phyloP scores from a whole-genome alignment of 495 filamentous ascomycete species.

The Pyrenula aspistea region DNA sequence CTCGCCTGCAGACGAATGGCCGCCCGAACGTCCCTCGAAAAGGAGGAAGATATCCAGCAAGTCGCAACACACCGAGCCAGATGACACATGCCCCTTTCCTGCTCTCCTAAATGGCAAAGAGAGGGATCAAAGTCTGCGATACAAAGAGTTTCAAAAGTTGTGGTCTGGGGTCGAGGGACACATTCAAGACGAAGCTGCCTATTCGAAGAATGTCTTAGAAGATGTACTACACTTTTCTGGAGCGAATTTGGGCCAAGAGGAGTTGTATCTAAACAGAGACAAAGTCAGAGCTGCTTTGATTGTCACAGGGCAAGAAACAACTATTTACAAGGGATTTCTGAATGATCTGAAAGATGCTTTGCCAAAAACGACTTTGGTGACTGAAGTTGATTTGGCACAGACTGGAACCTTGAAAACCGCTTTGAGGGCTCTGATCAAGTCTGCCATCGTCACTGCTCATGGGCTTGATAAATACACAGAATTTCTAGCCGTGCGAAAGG shows the following conservation, averaged over 20 bases:
- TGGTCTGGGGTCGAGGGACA: conserved; percentile 65
- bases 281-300: background rate
- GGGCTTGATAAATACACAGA: conserved; percentile 29
- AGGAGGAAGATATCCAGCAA: conserved; percentile 39
- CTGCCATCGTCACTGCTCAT: conserved; percentile 46
- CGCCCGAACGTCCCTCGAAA: conserved; percentile 45
- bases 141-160: conserved; percentile 49
- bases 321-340: background rate
- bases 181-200: conserved; percentile 22
- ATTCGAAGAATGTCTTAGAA: conserved; percentile 20
- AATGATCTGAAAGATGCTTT: conserved; percentile 15
- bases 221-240: conserved; percentile 15
- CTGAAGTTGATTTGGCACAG: conserved; percentile 68
- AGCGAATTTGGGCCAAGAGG: background rate
- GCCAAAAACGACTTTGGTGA: conserved; percentile 41
- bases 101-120: conserved; percentile 53
- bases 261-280: background rate
- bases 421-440: conserved; percentile 72
- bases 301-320: background rate
- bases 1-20: conserved; percentile 14
- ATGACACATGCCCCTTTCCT: conserved; percentile 32
- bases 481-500: conserved; percentile 38
- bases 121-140: conserved; percentile 29
- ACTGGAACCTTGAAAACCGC: conserved; percentile 70
- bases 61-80: conserved; percentile 13